phyloP scores from a whole-genome alignment of 768 basidiomycete genomes.

The Suillus decipiens region DNA sequence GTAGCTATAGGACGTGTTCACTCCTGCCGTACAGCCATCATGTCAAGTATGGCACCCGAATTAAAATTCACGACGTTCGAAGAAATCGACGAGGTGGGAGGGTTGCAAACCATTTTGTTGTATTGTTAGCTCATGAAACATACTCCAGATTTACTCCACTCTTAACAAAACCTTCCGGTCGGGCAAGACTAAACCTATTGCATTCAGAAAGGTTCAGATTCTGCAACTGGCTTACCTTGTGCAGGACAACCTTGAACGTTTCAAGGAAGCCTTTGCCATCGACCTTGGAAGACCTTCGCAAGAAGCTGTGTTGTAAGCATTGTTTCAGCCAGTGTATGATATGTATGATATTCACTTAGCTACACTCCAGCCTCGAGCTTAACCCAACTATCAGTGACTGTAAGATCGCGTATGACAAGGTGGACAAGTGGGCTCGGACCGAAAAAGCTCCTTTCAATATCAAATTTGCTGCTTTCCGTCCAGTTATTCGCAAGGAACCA shows the following conservation, averaged over 20 bases:
- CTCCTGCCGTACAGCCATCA: background rate
- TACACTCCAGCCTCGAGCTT: slow-evolving; percentile 58
- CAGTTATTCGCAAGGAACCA: slow-evolving; percentile 69
- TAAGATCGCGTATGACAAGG: slow-evolving; percentile 55
- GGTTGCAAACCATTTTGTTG: background rate
- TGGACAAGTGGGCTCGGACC: slow-evolving; percentile 77
- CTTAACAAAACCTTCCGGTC: slow-evolving; percentile 60
- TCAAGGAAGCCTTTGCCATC: slow-evolving; percentile 55
- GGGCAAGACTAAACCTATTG: slow-evolving; percentile 66
- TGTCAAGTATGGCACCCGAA: slow-evolving; percentile 30
- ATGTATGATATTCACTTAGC: background rate
- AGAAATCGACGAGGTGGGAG: slow-evolving; percentile 50
- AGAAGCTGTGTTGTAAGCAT: slow-evolving; percentile 56
- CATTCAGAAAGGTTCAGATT: slow-evolving; percentile 74
- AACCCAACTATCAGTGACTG: slow-evolving; percentile 52
- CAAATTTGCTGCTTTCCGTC: slow-evolving; percentile 59
- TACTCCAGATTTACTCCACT: slow-evolving; percentile 52
- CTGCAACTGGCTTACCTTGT: slow-evolving; percentile 72
- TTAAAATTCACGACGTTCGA: slow-evolving; percentile 51
- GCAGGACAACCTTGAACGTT: slow-evolving; percentile 66
- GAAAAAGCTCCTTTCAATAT: slow-evolving; percentile 56
- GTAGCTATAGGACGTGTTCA: background rate
- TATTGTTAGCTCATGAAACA: background rate
- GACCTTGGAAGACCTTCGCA: slow-evolving; percentile 67
- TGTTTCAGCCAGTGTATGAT: too few relatives aligned